phyloP scores from a whole-genome alignment of 2,329 filamentous ascomycete species.

The Pseudocercospora fijiensis region DNA sequence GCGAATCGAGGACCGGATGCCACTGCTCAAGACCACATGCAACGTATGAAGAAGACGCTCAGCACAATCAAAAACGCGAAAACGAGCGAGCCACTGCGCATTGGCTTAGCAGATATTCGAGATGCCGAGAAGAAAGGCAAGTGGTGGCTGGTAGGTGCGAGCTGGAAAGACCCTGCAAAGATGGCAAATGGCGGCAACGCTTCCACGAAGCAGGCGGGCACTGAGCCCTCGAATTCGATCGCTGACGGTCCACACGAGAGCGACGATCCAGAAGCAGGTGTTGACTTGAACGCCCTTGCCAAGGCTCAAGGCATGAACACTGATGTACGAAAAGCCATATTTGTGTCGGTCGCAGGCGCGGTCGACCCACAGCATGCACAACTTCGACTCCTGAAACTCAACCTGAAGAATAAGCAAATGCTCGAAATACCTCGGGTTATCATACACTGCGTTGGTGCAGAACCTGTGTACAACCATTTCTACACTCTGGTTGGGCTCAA shows the following conservation, averaged over 20 bases:
- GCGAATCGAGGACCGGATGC: constrained; percentile 68
- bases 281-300: constrained; percentile 73
- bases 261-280: constrained; percentile 35
- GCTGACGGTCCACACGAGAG: constrained; percentile 42
- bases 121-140: constrained; percentile 85
- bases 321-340: constrained; percentile 83
- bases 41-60: constrained; percentile 83
- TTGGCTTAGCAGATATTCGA: constrained; percentile 77
- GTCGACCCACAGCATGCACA: constrained; percentile 82
- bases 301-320: constrained; percentile 83
- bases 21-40: constrained; percentile 76
- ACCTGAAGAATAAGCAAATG: constrained; percentile 81
- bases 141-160: constrained; percentile 99
- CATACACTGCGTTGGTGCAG: constrained; percentile 80
- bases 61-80: constrained; percentile 70
- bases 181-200: constrained; percentile 25
- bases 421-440: constrained; percentile 84
- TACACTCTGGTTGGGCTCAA: constrained; percentile 82
- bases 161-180: constrained; percentile 60
- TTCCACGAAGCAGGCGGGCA: constrained; percentile 14
- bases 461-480: constrained; percentile 85
- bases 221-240: constrained; percentile 7
- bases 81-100: constrained; percentile 75
- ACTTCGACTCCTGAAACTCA: constrained; percentile 73
- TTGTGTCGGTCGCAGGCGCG: constrained; percentile 84